Base-by-base conservation (phyloP, 495 filamentous ascomycete species). In the Hypoxylon lienhwacheense region DNA sequence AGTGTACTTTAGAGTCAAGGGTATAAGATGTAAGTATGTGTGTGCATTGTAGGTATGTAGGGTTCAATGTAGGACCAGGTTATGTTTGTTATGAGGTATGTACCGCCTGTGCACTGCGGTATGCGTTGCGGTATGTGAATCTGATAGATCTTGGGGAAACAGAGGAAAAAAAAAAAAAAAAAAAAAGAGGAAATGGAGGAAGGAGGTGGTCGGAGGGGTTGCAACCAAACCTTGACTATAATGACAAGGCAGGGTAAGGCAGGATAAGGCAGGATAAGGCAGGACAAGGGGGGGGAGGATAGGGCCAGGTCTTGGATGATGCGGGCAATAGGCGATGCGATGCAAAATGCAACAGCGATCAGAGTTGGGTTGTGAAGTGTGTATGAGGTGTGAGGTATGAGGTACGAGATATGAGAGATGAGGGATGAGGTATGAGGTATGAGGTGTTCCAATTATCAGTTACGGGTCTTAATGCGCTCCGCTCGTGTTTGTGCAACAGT, bases 111-210 rank as follows among this genome's bases (percentile, higher is more conserved):
- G n/a, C n/a, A n/a, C n/a, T n/a, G n/a, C n/a, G n/a, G n/a, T n/a
- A n/a, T n/a, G n/a, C n/a, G n/a, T 53, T 36, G 14, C 48, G 28
- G 32, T 20, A 33, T 53, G 45, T 53, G 39, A 61, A 61, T 61
- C 57, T 62, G 53, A 53, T 63, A 57, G 53, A 63, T 63, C 55
- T 63, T 43, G 55, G 55, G 53, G 53, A 59, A 58, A 54, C n/a
- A n/a, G n/a, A n/a, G n/a, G n/a, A n/a, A n/a, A n/a, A n/a, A n/a
- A n/a, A n/a, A n/a, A n/a, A n/a, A n/a, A n/a, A n/a, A n/a, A n/a
- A n/a, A n/a, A n/a, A n/a, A n/a, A n/a, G n/a, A n/a, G n/a, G n/a
- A n/a, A n/a, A n/a, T n/a, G n/a, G 8, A 41, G 49, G 53, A 53
- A 53, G 39, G 40, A 58, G 25, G 46, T 40, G 40, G 20, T 26